These are phyloP conservation scores for Hura crepitans DNA, from an alignment of 441 rosid species.

Conservation along the genomic window DNA sequence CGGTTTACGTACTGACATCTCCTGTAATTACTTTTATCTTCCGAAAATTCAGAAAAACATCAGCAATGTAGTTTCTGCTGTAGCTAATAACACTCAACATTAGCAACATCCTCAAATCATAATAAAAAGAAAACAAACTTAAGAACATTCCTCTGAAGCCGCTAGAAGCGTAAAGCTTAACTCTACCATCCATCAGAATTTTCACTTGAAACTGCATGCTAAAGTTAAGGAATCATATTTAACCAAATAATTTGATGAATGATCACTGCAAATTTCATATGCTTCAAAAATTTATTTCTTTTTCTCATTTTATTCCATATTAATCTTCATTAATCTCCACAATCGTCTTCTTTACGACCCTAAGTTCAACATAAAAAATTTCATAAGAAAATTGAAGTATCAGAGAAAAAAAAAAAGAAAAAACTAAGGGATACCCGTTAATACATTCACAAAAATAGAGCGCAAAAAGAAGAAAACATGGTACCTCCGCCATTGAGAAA, in stretches of 20 bases:
- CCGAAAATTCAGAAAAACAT: not conserved
- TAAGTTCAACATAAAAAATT: not conserved
- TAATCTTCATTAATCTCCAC: not conserved
- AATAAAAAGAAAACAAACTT: not conserved
- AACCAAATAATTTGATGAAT: not conserved
- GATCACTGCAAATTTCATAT: conserved; percentile 1
- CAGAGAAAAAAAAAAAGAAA: not conserved
- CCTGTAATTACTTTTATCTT: too few relatives aligned
- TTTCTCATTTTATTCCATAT: not conserved
- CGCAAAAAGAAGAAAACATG: not conserved
- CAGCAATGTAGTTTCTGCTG: not conserved
- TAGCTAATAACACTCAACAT: not conserved
- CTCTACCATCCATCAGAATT: not conserved
- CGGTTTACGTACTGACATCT: not conserved
- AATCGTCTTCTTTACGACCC: not conserved
- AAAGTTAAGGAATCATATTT: not conserved
- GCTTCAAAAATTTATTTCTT: not conserved
- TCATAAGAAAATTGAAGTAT: not conserved
- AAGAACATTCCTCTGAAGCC: not conserved
- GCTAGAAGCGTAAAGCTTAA: too few relatives aligned
- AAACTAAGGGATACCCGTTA: conserved; percentile 2
- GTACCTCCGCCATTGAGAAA: conserved; percentile 50
- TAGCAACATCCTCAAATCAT: not conserved
- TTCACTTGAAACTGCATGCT: not conserved
- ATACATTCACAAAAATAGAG: not conserved